Base-by-base conservation (phyloP, 2,329 filamentous ascomycete species). In the Alternaria consortialis region DNA sequence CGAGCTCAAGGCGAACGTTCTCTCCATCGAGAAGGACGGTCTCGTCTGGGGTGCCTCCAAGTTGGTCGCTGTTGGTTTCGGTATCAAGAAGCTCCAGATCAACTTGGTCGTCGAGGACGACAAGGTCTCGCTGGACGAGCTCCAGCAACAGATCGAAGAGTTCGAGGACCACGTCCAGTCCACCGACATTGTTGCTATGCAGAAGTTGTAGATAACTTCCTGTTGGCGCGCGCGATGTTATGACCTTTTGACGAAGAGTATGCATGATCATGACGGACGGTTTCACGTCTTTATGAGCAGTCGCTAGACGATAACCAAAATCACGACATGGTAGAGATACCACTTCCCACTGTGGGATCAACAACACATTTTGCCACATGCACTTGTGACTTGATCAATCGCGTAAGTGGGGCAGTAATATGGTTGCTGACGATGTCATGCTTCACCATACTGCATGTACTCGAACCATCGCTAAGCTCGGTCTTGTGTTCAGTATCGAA, bases 51-150 rank as follows among this genome's bases (percentile, higher is more conserved):
- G 94, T 89, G 89, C 86, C 69, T 94, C 91, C 81, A 92, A 95
- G 87, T 86, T 97, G 69, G 90, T 97, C 53, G 82, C 94, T 70
- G 90, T 99, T 75, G 94, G 94, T 77, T 99, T 92, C 87, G 95
- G 95, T 87, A 96, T 99, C 87, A 95, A 92, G 88, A 98, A 98
- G 89, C 90, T 99, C 68, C 94, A 98, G 88, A 97, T 99, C 86
- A 98, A 92, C 90, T 84, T 98, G 73, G 93, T 98, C 74, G 85
- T 98, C 69, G 95, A 98, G 87, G 95, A 99, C 80, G 94, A 98
- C 71, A 97, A 97, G 88, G 82, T 99, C 79, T 94, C 92, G 71
- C 81, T 92, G 69, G 88, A 90, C 73, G 94, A 97, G 66, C 90
- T 99, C 72, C 88, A 97, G 87, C 89, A 92, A 80, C 77, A 91